Conservation (phyloP, 352 stramenopile genomes). For the Salisapilia sapeloensis region DNA sequence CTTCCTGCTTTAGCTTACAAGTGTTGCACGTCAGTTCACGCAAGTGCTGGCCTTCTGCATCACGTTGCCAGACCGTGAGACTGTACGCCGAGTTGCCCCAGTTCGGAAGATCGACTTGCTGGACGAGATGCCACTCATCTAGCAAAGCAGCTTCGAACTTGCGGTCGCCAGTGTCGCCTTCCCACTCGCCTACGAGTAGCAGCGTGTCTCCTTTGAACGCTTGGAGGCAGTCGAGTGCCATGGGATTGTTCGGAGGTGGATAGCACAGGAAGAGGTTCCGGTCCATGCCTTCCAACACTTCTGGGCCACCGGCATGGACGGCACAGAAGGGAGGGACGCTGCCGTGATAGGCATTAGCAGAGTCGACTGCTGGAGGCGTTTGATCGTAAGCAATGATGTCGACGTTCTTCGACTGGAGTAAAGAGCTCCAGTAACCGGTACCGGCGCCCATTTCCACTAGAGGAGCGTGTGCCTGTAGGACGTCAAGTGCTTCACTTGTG, state of each 20-base stretch:
- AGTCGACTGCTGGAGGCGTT: constrained; percentile 11
- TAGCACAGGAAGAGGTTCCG: constrained; percentile 57
- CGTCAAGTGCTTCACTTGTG: constrained; percentile 23
- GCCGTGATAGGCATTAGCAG: constrained; percentile 35
- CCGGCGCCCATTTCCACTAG: constrained; percentile 78
- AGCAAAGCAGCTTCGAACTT: constrained; percentile 47
- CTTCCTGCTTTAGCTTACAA: constrained; percentile 14
- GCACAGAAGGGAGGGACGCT: constrained; percentile 45
- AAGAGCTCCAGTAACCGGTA: constrained; percentile 76
- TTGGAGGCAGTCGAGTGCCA: constrained; percentile 35
- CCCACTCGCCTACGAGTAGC: constrained; percentile 62
- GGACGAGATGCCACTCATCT: constrained; percentile 24
- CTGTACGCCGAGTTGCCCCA: constrained; percentile 67
- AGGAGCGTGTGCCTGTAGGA: constrained; percentile 28
- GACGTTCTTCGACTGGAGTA: constrained; percentile 60
- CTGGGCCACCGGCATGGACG: constrained; percentile 29
- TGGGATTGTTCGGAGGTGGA: constrained; percentile 36
- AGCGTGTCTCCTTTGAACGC: constrained; percentile 47
- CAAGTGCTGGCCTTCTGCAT: background rate
- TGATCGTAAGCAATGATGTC: constrained; percentile 77
- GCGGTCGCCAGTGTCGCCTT: constrained; percentile 52
- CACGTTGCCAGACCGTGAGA: constrained; percentile 48
- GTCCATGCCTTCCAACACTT: constrained; percentile 22
- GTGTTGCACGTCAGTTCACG: constrained; percentile 3
- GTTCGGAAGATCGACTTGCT: constrained; percentile 46